Evolutionary conservation across 2,329 filamentous ascomycete species (phyloP), one percentile per base, ranked within the genome.

Genomic region (Claviceps digitariae): DNA sequence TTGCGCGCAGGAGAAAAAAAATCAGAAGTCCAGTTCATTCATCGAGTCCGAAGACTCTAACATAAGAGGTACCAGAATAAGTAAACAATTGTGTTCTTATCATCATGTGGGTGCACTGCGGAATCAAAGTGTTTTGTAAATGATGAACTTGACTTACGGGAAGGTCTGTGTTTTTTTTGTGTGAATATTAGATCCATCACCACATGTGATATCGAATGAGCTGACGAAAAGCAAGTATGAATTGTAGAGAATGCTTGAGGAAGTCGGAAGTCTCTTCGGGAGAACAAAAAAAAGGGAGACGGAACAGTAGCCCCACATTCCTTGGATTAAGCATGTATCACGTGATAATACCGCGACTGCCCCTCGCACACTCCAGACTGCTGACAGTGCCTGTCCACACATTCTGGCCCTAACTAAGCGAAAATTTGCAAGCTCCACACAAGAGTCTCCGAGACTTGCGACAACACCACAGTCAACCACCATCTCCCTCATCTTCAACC

Each of bases 31-130:
- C 84, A 74, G 74, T 86, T 76, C 80, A 86, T 87, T 88, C 86
- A 90, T 87, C 71, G 83, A 76, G 73, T 72, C 74, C 66, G 69
- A 74, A 73, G 66, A 65, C 77, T 76, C 82, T 93, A 84, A 87
- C 81, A 89, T 89, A 93, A 95, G 90, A 95, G 90, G 89, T 95
- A 90, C 89, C 89, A 95, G 87, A 90, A 85, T 75, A 48, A 74
- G 74, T 52, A 72, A 71, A 72, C 63, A 73, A 75, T 74, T 72
- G 76, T 75, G 67, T 69, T 70, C 47, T 65, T 82, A 78, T 91
- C 87, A 90, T 91, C 87, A 89, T 79, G 62, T 63, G 67, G 25
- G 25, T 41, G 52, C 44, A 51, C 36, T 25, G 20, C 44, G 43
- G 21, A 43, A 34, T 45, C 7, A 20, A 34, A 43, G 47, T 56